Evolutionary conservation across 208 protist genomes (phyloP).

Genomic region (Acanthamoeba healyi): DNA sequence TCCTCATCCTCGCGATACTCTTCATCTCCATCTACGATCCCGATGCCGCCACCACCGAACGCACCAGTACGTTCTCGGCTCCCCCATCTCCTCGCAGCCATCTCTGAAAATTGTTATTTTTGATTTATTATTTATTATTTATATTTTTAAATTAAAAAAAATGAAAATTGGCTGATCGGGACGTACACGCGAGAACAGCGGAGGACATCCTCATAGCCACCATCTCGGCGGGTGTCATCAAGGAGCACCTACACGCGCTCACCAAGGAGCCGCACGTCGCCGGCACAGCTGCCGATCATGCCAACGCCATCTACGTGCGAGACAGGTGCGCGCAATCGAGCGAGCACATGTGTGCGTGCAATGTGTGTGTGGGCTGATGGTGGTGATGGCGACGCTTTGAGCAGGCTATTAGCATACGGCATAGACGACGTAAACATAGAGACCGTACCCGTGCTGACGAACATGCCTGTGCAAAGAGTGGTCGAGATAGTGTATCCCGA

Average conservation of each 20-base stretch:
- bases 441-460: constrained; percentile 55
- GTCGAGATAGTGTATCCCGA: constrained; percentile 72
- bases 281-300: constrained; percentile 16
- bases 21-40: constrained; percentile 68
- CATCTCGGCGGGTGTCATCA: neutral
- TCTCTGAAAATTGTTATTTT: neutral
- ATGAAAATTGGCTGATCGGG: neutral
- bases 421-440: constrained; percentile 45
- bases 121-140: neutral
- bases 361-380: neutral
- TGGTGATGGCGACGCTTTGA: neutral
- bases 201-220: constrained; percentile 35
- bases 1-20: constrained; percentile 17
- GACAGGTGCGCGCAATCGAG: neutral
- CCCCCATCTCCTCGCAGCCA: neutral
- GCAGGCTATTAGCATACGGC: constrained; percentile 8
- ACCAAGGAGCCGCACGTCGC: constrained; percentile 42
- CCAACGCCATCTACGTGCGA: neutral
- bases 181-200: neutral
- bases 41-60: constrained; percentile 20
- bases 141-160: neutral
- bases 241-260: neutral
- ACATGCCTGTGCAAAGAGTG: constrained; percentile 45
- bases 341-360: neutral
- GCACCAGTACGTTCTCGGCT: neutral